Base-by-base conservation (phyloP, 352 stramenopile genomes). In the Phytophthora citricola region DNA sequence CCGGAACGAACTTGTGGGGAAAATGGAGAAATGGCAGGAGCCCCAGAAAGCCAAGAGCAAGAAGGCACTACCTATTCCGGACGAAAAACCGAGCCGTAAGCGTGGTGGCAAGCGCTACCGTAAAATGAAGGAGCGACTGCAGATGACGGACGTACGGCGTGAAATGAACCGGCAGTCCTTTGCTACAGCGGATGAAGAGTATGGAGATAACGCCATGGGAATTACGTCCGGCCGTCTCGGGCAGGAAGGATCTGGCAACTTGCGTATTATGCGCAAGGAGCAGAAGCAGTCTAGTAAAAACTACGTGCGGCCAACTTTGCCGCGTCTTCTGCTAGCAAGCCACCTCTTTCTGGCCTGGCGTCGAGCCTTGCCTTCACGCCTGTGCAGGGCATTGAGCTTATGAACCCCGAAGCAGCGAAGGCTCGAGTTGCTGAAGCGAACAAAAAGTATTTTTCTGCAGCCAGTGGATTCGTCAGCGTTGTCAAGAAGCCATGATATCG, bases 171-270 rank as follows among this genome's bases (percentile, higher is more conserved):
- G 95, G 11, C 85, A 98, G 64, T 92, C 90, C 15, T 99, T 99
- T 59, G 96, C 85, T 6, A 89, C 93, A 17, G 83, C 92, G 47
- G 92, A 97, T 59, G 87, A 94, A 58, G 97, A 99, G 73, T 99
- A 99, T 68, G 97, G 97, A 11, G 98, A 99, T 73, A 98, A 99
- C 58, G 96, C 95, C 20, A 99, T 99, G 97, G 98, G 97, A n/a
- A 85, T 98, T 40, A 97, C 95, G 4, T 71, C 90, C 29, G 97
- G 97, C 14, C 89, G 98, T 7, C 78, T 99, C 12, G 92, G 90
- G 9, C 83, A 90, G 24, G 91, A 96, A 79, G 93, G 90, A 40
- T 94, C 86, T 22, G 94, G 94, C 11, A 90, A 86, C 38, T 76
- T 98, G 55, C 88, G 95, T 32, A 81, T 96, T 36, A 65, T 85